Base-by-base conservation (phyloP, 495 filamentous ascomycete genomes). In the Echria macrotheca region DNA sequence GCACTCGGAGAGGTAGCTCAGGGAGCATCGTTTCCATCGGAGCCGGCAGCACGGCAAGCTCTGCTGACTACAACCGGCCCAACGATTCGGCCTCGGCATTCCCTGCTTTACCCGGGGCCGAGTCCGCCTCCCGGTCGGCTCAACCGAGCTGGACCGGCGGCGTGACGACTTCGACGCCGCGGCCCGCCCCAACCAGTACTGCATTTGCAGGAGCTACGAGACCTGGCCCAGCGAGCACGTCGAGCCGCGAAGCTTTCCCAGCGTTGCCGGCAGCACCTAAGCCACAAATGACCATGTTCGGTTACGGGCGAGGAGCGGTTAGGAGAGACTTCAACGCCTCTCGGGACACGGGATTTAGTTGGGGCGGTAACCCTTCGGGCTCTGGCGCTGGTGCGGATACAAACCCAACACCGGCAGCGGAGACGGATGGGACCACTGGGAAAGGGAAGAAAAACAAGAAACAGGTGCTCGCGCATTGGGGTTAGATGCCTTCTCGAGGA, bases 211-310 rank as follows among this genome's bases (percentile, higher is more conserved):
- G n/a, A n/a, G n/a, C n/a, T n/a, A n/a, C n/a, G n/a, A n/a, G n/a
- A n/a, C 23, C 33, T 26, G 23, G n/a, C 12, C 23, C 44, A 14
- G 14, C 33, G 9, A 26, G 33, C 22, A 38, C 15, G 8, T 32
- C 33, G 10, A 46, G 46, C 44, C 63, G 66, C 56, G 84, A 87
- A 37, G 82, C 84, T 0, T 96, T 95, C 62, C 90, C 90, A 1
- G 83, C 89, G 3, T 76, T 96, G 4, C 90, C 90, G 0, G 70
- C 81, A 0, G 89, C 86, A 7, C 71, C 81, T 0, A 94, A 88
- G 57, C 89, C 89, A 1, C 82, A 81, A 48, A 86, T 82, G 5
- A 79, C 87, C 5, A 85, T 93, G 53, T 87, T 87, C 19, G 89
- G 89, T 1, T 86, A 90, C 54, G 85, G 84, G 0, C 75, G 77